Conservation (phyloP, 2,329 filamentous ascomycete genomes). For the Lasiodiplodia sp. region DNA sequence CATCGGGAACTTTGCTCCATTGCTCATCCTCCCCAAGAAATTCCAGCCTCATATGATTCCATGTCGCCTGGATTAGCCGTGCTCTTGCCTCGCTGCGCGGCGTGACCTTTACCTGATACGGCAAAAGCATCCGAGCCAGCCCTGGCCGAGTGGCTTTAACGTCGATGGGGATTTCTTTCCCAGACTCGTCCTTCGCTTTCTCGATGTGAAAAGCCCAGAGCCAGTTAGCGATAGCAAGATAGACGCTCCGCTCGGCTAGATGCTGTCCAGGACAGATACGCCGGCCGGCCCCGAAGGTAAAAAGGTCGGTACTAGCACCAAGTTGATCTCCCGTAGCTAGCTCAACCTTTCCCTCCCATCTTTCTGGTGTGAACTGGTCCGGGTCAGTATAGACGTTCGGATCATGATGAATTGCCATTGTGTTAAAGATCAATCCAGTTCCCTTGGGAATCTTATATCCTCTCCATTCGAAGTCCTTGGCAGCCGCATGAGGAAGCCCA, state of each 20-base stretch:
- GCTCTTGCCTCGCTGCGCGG: background rate
- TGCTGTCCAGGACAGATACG: slow-evolving; percentile 43
- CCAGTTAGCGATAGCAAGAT: background rate
- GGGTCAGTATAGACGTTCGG: slow-evolving; percentile 34
- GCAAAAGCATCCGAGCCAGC: background rate
- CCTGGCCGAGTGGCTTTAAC: background rate
- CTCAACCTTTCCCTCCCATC: slow-evolving; percentile 32
- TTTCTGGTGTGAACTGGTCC: slow-evolving; percentile 45
- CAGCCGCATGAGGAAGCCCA: background rate
- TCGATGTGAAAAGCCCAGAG: background rate
- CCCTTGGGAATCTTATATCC: slow-evolving; percentile 46
- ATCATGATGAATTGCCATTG: slow-evolving; percentile 44
- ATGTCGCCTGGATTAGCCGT: background rate
- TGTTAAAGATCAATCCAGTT: slow-evolving; percentile 47
- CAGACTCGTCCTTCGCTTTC: background rate
- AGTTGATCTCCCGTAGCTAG: background rate
- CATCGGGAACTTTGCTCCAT: background rate
- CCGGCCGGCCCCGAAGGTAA: slow-evolving; percentile 34
- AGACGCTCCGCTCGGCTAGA: slow-evolving; percentile 36
- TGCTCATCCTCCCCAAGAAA: background rate
- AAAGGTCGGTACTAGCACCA: background rate
- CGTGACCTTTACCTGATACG: background rate
- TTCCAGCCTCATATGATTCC: background rate
- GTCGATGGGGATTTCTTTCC: background rate
- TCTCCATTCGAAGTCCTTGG: slow-evolving; percentile 31